Evolutionary conservation across 2,329 filamentous ascomycete species (phyloP), one percentile per base, ranked within the genome.

Genomic region (Neoscytalidium dimidiatum): DNA sequence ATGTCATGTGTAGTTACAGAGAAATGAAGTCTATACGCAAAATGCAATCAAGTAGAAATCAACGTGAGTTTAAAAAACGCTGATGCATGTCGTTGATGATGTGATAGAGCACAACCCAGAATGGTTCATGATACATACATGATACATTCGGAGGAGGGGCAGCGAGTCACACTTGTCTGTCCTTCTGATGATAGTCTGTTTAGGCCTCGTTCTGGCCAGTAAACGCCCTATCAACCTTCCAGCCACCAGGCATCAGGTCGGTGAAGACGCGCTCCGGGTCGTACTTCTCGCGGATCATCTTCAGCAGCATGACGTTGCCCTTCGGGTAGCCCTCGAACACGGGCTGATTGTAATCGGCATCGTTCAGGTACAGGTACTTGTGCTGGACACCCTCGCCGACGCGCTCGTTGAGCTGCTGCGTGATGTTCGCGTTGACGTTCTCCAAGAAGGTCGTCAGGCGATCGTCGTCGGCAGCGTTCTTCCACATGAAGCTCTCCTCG

Each of bases 241-340:
- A 72, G 2, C 70, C 71, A n/a, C 70, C 70, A 17, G 68, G 67
- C 64, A 72, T 68, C 17, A 72, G 33, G 17, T 71, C 62, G 0
- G 70, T 71, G 29, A 74, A 76, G 0, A 73, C 65, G 23, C 68
- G 69, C 1, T 67, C 62, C 2, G 72, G 72, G 62, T 78, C 75
- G 44, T 75, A 76, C 64, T 72, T 71, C 2, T 63, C 60, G 48
- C 75, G 73, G 41, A 77, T 70, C 43, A 57, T n/a, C 60, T 74
- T 68, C 61, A 77, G 48, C 46, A 65, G 68, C 58, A 66, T 58
- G 49, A 77, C 41, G 65, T 76, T 76, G 2, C 65, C 64, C 14
- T 69, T 69, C 23, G 70, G 71, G 56, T 75, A 77, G 46, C 69
- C 69, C 13, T 69, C 62, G 23, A 73, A 74, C 4, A 73, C 64